Conservation (phyloP, 768 basidiomycete species). For the Pulveroboletus frians region DNA sequence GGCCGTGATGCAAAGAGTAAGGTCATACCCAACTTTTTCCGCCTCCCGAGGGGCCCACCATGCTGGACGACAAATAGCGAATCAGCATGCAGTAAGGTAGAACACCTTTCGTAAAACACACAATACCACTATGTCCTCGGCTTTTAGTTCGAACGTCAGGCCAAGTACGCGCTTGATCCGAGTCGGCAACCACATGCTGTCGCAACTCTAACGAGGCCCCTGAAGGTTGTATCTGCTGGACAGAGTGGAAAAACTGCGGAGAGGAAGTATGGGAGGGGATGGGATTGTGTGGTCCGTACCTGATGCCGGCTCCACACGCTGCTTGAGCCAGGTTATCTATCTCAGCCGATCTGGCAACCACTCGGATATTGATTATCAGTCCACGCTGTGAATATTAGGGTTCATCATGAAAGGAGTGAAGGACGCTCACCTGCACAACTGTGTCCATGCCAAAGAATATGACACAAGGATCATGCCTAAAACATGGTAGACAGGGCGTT, state of each 20-base stretch:
- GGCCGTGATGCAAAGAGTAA: not conserved
- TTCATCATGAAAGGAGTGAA: not conserved
- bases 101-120: not conserved
- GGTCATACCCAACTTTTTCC: slow-evolving; percentile 19
- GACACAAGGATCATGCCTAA: too few species aligned
- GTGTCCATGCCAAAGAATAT: too few species aligned
- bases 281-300: not conserved
- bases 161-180: not conserved
- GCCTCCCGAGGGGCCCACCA: slow-evolving; percentile 16
- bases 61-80: slow-evolving; percentile 1
- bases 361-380: not conserved
- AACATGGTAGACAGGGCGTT: too few species aligned
- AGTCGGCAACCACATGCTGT: not conserved
- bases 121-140: slow-evolving; percentile 20
- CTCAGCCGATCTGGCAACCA: not conserved
- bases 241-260: too few species aligned
- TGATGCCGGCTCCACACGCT: not conserved
- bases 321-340: not conserved
- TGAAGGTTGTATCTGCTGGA: not conserved
- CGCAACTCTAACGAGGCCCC: not conserved
- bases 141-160: not conserved
- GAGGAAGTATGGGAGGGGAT: not conserved
- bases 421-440: not conserved
- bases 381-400: not conserved
- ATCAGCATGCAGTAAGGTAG: not conserved